Conservation (phyloP, 2,329 filamentous ascomycete genomes). For the Aureobasidium leucospermi region DNA sequence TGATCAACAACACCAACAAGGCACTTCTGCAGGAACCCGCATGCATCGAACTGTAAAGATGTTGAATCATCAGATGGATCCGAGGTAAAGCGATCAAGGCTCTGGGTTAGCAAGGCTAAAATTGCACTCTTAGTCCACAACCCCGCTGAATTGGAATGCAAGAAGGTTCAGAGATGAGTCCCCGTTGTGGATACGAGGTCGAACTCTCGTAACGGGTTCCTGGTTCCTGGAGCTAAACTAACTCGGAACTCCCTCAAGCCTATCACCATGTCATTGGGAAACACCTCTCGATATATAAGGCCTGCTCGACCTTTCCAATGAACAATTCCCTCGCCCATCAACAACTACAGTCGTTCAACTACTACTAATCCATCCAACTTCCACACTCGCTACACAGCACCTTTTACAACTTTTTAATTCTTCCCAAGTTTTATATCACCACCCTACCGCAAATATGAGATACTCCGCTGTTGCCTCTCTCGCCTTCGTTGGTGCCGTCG, state of each 20-base stretch:
- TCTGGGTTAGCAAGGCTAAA: neutral
- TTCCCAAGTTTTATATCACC: neutral
- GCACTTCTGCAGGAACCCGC: conserved; percentile 4
- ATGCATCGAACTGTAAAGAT: neutral
- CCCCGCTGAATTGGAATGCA: neutral
- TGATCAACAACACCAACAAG: neutral
- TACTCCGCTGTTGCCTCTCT: neutral
- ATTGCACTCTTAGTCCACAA: neutral
- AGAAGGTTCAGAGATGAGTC: neutral
- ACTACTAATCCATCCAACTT: neutral
- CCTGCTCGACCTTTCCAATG: neutral
- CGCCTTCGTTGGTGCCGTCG: conserved; percentile 1
- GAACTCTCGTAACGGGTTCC: neutral
- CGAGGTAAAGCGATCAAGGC: neutral
- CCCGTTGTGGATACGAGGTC: conserved; percentile 9
- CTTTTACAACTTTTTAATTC: conserved; percentile 1
- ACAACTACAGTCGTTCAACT: neutral
- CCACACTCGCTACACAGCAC: conserved; percentile 1
- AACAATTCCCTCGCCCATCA: neutral
- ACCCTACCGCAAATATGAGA: conserved; percentile 7
- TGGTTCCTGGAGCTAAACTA: conserved; percentile 7
- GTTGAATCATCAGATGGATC: neutral
- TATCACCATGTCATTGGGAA: neutral
- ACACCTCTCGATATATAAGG: neutral
- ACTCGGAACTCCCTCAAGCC: neutral